Evolutionary conservation across 768 basidiomycete genomes (phyloP), one percentile per base, ranked within the genome.

Genomic region (Harrya chromipes): DNA sequence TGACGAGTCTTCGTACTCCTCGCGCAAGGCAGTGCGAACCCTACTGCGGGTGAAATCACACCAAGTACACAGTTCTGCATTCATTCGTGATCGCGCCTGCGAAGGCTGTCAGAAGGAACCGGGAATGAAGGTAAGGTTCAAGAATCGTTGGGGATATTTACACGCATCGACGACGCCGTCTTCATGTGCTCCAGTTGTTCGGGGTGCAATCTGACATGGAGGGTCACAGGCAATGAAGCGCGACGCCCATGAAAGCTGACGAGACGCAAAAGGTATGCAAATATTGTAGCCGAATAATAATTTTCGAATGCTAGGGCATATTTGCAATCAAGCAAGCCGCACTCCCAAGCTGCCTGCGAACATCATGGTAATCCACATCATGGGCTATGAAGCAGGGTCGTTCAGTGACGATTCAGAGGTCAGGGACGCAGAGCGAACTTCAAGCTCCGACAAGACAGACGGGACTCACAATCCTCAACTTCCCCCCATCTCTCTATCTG

Each of bases 401-500:
- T 47, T 60, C 29, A 65, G 44, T 40, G 34, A 42, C n/a, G 14
- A 43, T 20, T 37, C 41, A 13, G 17, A 40, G 29, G 7, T 14
- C 17, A 37, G 37, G 24, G 38, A 17, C 6, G 33, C 31, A 35
- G 9, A 38, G 36, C 20, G 23, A 47, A 21, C 40, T 62, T 44
- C 29, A 48, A 43, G 40, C 37, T 43, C 46, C 50, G 29, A 38
- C 36, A 29, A 43, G 13, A 43, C 21, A 6, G 29, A 24, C 17
- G 19, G 39, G 26, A 76, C 97, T 76, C 62, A 98, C 95, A 91
- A 67, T 98, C 97, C 74, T 98, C 97, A 0, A 99, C 97, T 71
- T 98, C 95, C n/a, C 97, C 97, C 97, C 97, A 99, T 42, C 85
- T 79, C 68, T 94, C 83, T 52, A 97, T 97, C 72, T 98, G 95